Conservation (phyloP, 2,329 filamentous ascomycete genomes). For the Cytospora leucostoma region DNA sequence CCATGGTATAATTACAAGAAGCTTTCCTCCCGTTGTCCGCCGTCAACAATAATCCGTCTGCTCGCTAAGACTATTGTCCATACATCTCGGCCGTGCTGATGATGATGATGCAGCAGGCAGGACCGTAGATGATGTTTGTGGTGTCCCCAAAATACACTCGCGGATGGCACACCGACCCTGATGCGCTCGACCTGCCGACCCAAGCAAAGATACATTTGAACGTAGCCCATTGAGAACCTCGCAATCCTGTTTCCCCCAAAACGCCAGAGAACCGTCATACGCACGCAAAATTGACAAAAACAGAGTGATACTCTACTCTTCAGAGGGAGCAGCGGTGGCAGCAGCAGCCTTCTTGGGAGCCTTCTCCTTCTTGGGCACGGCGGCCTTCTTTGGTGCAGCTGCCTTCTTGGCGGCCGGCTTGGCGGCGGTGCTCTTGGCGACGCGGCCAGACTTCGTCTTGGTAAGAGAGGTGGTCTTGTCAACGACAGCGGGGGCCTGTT, state of each 20-base stretch:
- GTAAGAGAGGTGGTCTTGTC: constrained; percentile 70
- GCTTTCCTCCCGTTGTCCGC: constrained; percentile 16
- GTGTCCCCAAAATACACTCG: constrained; percentile 33
- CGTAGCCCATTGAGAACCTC: constrained; percentile 30
- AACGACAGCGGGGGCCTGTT: constrained; percentile 65
- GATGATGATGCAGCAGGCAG: neutral
- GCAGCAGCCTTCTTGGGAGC: constrained; percentile 40
- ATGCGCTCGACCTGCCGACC: constrained; percentile 18
- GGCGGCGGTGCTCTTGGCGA: constrained; percentile 67
- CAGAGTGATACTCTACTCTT: constrained; percentile 9
- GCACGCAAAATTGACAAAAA: constrained; percentile 6
- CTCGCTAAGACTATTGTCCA: constrained; percentile 15
- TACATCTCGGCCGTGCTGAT: constrained; percentile 7
- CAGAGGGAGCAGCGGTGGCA: constrained; percentile 18
- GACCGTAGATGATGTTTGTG: constrained; percentile 13
- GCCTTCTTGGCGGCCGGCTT: constrained; percentile 50
- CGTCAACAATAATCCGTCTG: constrained; percentile 12
- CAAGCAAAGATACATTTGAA: constrained; percentile 29
- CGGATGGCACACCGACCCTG: constrained; percentile 29
- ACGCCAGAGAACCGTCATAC: constrained; percentile 35
- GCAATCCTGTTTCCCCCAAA: constrained; percentile 37
- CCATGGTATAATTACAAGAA: constrained; percentile 42
- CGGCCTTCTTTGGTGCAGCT: constrained; percentile 38
- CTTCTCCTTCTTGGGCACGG: constrained; percentile 51
- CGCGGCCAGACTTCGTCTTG: constrained; percentile 85